Base-by-base conservation (phyloP, 257 asterid species). In the Gentiana straminea region DNA sequence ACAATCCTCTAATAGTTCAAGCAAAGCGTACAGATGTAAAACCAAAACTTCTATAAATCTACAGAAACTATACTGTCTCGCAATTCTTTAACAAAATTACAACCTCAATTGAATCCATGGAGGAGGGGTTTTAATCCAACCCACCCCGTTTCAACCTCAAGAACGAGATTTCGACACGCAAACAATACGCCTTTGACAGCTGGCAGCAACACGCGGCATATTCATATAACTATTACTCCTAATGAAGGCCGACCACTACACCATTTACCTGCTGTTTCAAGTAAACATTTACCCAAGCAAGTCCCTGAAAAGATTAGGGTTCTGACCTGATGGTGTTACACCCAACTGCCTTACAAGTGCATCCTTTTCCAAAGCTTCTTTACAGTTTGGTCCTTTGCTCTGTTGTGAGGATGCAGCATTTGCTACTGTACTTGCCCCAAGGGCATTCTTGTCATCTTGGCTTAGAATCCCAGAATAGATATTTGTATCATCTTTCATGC, bases 331-430 rank as follows among this genome's bases (percentile, higher is more conserved):
- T 50, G 95, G 97, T 13, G 83, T 79, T 71, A 85, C 92, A 1
- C 99, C 99, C 83, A 92, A 50, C 66, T 92, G 99, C 73, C 99
- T 83, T 33, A 83, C 99, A 10, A 75, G 84, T 35, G 95, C 84
- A 76, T 92, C 99, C 76, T 83, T 92, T 58, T 79, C 90, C 75
- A 92, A 63, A 35, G 87, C 83, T 44, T 81, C 95, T 77, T 80
- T 88, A 66, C 67, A 58, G 62, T 75, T 88, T 1, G 83, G 93
- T 15, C 95, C 98, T 71, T 85, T 83, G 71, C 70, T 78, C 62
- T 55, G 33, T 48, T 67, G 82, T 43, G 68, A 69, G 39, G 70
- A 24, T n/a, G 68, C 48, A 50, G 68, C 48, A 50, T 73, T 47
- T 35, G 57, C 67, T 33, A 59, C 67, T 10, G 60, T 54, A 60